phyloP scores from a whole-genome alignment of 345 rosid genomes.

The Lagerstroemia speciosa region DNA sequence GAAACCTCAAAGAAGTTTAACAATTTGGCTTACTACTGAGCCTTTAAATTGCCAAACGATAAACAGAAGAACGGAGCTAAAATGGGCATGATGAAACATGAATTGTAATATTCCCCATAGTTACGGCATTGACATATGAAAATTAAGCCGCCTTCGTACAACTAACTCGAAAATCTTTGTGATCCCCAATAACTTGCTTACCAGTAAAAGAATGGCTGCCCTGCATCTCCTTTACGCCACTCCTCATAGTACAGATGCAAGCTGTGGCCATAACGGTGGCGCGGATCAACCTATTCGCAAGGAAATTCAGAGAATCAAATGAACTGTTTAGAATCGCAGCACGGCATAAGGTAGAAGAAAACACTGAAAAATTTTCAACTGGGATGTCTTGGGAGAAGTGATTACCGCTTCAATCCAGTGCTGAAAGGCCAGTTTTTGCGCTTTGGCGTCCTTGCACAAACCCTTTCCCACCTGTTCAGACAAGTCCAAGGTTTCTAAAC shows the following conservation, averaged over 20 bases:
- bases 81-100: no score
- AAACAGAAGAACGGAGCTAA: no score
- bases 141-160: background rate
- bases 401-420: conserved; percentile 77
- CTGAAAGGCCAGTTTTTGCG: conserved; percentile 81
- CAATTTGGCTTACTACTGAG: no score
- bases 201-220: conserved; percentile 95
- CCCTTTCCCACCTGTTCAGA: conserved; percentile 59
- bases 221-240: conserved; percentile 67
- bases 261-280: conserved; percentile 83
- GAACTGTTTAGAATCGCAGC: background rate
- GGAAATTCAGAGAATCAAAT: background rate
- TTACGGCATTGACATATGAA: background rate
- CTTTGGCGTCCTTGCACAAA: conserved; percentile 52
- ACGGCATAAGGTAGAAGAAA: background rate
- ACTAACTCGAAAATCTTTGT: background rate
- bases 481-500: background rate
- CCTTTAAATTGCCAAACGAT: no score
- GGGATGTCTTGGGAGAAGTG: background rate
- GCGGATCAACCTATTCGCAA: conserved; percentile 66
- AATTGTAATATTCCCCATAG: no score
- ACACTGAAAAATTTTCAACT: background rate
- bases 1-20: no score
- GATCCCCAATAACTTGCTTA: conserved; percentile 9
- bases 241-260: conserved; percentile 66